Base-by-base conservation (phyloP, 306 rosid genomes). In the Myrica gale region DNA sequence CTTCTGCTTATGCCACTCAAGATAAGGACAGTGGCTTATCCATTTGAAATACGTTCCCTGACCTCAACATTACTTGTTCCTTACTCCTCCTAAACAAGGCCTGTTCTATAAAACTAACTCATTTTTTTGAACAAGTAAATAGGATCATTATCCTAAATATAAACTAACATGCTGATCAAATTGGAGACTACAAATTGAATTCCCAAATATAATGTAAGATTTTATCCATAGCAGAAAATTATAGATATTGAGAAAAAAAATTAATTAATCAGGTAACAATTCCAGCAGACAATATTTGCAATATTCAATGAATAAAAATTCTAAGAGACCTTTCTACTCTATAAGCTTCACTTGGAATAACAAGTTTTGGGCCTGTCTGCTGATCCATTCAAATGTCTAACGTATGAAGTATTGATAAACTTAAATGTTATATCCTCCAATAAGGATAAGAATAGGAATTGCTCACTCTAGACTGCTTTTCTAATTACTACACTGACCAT, bases 31-130 rank as follows among this genome's bases (percentile, higher is more conserved):
- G 37, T 32, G 2, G 37, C 37, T 32, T 32, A 32, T 32, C 37
- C 37, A 62, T 37, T 62, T 17, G 15, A 62, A 62, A 62, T 62
- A 37, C 68, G 3, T 62, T 62, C 68, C 68, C 13, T 62, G 26
- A 32, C 37, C 21, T 37, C 68, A 62, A 32, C n/a, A 62, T 37
- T 32, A 32, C 68, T 15, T 37, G 9, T 7, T 13, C 20, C 44
- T 2, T 13, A 41, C 16, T 39, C 42, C 17, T 15, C 12, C 70
- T 1, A 41, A 8, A 39, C 5, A 41, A 17, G 48, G 48, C 13
- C 7, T 39, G 48, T 39, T 41, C 26, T 41, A 41, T 65, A 17
- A 10, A 11, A 61, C 13, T 6, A 61, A 37, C 7, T 13, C 44
- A 37, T 32, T 62, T 62, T 62, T 32, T 19, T 12, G 37, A 62